Evolutionary conservation across 1,284 basidiomycete genomes (phyloP).

Genomic region (Microbotryomycetes sp.): DNA sequence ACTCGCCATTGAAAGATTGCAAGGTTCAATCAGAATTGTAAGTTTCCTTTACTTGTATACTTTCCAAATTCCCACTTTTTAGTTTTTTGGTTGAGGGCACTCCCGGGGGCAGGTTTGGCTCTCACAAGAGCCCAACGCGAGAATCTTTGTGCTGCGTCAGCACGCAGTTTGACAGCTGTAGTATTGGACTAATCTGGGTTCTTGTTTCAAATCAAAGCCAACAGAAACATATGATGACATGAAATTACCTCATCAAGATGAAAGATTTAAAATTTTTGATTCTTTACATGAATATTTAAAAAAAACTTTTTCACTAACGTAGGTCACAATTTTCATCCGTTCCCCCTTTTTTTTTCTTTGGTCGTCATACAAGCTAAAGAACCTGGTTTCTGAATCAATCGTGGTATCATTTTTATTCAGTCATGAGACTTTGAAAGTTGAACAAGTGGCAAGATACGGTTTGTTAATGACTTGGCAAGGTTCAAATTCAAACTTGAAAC

Average conservation of each 20-base stretch:
- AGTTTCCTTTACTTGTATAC: no score
- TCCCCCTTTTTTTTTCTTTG: no score
- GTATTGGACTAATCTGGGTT: neutral
- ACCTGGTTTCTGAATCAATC: neutral
- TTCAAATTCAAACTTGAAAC: slow-evolving; percentile 40
- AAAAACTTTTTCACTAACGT: slow-evolving; percentile 42
- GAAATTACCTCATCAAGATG: slow-evolving; percentile 39
- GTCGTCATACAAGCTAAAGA: neutral
- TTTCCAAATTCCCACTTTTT: no score
- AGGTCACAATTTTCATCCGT: slow-evolving; percentile 5
- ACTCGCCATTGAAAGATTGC: slow-evolving; percentile 16
- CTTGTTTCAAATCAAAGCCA: slow-evolving; percentile 13
- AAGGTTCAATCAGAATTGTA: slow-evolving; percentile 24
- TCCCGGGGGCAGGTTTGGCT: no score
- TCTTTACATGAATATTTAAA: slow-evolving; percentile 44
- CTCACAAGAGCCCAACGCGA: no score
- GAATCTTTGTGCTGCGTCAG: no score
- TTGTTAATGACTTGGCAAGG: slow-evolving; percentile 48
- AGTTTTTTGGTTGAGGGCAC: no score
- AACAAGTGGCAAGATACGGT: slow-evolving; percentile 45
- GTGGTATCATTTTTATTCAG: slow-evolving; percentile 22
- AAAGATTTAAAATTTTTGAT: slow-evolving; percentile 42
- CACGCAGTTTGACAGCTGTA: neutral
- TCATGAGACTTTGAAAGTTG: slow-evolving; percentile 40
- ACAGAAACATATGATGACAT: slow-evolving; percentile 47